Base-by-base conservation (phyloP, 257 asterid genomes). In the Misopates orontium region DNA sequence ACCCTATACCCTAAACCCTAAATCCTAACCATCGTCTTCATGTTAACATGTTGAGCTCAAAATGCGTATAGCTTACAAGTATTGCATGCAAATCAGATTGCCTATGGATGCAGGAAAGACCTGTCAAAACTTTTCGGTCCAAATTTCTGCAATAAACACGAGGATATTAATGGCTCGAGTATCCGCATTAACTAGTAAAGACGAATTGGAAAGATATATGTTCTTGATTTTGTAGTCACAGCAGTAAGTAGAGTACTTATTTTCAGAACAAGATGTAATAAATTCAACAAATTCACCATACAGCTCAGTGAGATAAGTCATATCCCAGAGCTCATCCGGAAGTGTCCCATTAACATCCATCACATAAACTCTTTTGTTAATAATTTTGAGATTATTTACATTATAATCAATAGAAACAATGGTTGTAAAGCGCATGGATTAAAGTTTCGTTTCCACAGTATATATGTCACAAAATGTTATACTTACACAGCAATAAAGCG, bases 41-140 rank as follows among this genome's bases (percentile, higher is more conserved):
- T 10, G 3, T 22, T 14, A 55, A 23, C 56, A 58, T 36, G 22
- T 22, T 28, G 25, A 12, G 42, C 11, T 22, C 54, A 68, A 18
- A 39, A 21, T 19, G 8, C 50, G 51, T 55, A 24, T 20, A 56
- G 40, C 86, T 68, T 80, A 90, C 97, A 90, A 45, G 73, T 74
- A 80, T 68, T 82, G 87, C 96, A 87, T 66, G 4, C 89, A 79
- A 81, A 73, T 77, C 60, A 90, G 80, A 56, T 77, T 80, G 65
- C 77, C 84, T 56, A 87, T 66, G 25, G 84, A 78, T 56, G 92
- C 71, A 41, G 96, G 72, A 16, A 90, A 79, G 79, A 73, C 96
- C 96, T 5, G 84, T 82, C 68, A 90, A 77, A 69, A 63, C 82
- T 78, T 90, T 90, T 73, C 73, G 80, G 4, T n/a, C 77, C 77